Conservation (phyloP, 2,329 filamentous ascomycete species). For the Harringtonia aguacate region DNA sequence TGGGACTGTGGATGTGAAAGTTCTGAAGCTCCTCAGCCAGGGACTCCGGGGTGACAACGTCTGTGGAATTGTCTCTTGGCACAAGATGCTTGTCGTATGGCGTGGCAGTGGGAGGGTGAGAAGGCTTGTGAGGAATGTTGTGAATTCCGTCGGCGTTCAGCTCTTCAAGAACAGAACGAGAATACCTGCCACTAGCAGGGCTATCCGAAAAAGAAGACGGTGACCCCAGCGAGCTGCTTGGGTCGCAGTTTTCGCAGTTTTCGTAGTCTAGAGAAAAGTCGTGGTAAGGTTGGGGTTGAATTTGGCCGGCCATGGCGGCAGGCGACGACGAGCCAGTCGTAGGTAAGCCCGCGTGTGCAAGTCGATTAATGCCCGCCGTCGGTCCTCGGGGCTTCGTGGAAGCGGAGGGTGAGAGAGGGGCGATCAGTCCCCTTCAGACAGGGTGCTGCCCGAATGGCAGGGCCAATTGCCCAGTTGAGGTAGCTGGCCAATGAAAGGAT, state of each 20-base stretch:
- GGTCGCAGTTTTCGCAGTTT: background rate
- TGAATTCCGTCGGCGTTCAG: constrained; percentile 3
- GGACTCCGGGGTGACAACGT: constrained; percentile 14
- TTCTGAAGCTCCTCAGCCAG: constrained; percentile 21
- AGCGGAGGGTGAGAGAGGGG: background rate
- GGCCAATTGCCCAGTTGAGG: background rate
- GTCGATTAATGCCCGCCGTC: background rate
- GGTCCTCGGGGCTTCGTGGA: background rate
- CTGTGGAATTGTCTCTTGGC: background rate
- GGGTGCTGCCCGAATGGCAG: background rate
- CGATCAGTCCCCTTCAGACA: background rate
- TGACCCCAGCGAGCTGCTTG: background rate
- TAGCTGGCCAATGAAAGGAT: constrained; percentile 1
- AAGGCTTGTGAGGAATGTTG: constrained; percentile 1
- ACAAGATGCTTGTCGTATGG: background rate
- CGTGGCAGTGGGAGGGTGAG: background rate
- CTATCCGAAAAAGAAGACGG: background rate
- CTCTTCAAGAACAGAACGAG: constrained; percentile 5
- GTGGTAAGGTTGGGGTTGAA: background rate
- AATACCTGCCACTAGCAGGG: background rate
- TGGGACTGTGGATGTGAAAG: constrained; percentile 18
- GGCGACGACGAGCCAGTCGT: background rate
- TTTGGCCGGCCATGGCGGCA: constrained; percentile 5
- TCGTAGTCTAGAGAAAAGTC: background rate
- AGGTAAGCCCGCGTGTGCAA: background rate